A percentile compares a stretch with the other conserved stretches of the same genome.
Evolutionary conservation across 345 rosid species (phyloP).

Genomic region (Pistacia vera): DNA sequence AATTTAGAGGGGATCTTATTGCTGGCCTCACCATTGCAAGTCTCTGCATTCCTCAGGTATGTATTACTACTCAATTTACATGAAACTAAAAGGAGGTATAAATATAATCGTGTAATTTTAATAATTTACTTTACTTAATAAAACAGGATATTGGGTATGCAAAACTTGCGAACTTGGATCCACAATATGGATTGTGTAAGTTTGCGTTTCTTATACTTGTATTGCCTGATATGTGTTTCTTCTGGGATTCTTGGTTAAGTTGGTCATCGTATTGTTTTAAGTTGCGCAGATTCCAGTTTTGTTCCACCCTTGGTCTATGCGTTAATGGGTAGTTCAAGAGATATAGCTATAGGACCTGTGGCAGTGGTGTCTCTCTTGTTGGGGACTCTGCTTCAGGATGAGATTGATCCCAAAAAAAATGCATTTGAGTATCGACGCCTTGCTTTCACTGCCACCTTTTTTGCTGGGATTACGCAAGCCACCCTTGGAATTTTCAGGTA

Average conservation of each 20-base stretch:
- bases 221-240: background rate
- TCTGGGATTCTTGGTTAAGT: background rate
- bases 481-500: conserved; percentile 84
- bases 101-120: background rate
- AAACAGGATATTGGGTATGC: conserved; percentile 92
- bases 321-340: conserved; percentile 97
- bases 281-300: conserved; percentile 75
- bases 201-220: conserved; percentile 3
- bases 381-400: conserved; percentile 73
- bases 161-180: conserved; percentile 78
- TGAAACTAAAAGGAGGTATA: background rate
- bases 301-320: conserved; percentile 95
- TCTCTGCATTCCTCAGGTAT: conserved; percentile 98
- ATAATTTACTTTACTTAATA: background rate
- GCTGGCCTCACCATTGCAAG: conserved; percentile 97
- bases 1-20: conserved; percentile 76
- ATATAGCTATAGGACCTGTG: conserved; percentile 97
- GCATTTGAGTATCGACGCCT: conserved; percentile 64
- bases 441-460: conserved; percentile 96
- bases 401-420: conserved; percentile 59
- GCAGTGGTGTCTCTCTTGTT: conserved; percentile 93
- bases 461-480: conserved; percentile 84
- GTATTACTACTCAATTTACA: background rate
- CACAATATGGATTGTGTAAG: conserved; percentile 93
- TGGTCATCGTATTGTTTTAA: conserved; percentile 16